phyloP scores from a whole-genome alignment of 345 rosid species.

The Citrus medica region DNA sequence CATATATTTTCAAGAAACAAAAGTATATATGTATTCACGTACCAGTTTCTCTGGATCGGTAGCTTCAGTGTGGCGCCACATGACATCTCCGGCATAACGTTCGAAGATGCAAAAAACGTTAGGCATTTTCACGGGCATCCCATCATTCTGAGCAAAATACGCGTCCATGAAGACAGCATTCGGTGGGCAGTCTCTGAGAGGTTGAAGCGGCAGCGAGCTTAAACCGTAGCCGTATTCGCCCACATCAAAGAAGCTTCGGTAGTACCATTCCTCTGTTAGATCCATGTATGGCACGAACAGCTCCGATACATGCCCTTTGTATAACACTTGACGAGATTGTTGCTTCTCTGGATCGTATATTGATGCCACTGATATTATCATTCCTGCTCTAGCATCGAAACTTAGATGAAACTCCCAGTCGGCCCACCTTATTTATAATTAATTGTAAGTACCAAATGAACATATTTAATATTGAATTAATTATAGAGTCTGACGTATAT shows the following conservation, averaged over 20 bases:
- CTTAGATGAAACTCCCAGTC: slow-evolving; percentile 32
- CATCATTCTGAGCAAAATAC: slow-evolving; percentile 17
- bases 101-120: slow-evolving; percentile 32
- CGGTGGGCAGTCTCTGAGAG: slow-evolving; percentile 24
- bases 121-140: slow-evolving; percentile 1
- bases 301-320: slow-evolving; percentile 31
- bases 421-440: slow-evolving; percentile 22
- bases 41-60: slow-evolving; percentile 22
- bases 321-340: slow-evolving; percentile 21
- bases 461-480: no score
- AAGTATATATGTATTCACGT: background rate
- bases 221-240: slow-evolving; percentile 34
- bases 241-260: slow-evolving; percentile 18
- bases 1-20: no score
- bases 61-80: slow-evolving; percentile 48
- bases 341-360: slow-evolving; percentile 24
- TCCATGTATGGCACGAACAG: slow-evolving; percentile 37
- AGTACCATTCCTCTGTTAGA: slow-evolving; percentile 28
- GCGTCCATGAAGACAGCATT: slow-evolving; percentile 29
- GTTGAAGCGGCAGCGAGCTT: slow-evolving; percentile 18
- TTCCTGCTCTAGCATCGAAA: slow-evolving; percentile 33
- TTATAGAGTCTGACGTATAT: no score
- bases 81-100: slow-evolving; percentile 38
- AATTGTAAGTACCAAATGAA: background rate
- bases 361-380: slow-evolving; percentile 26